Base-by-base conservation (phyloP, 306 rosid species). In the Acacia acuminata region DNA sequence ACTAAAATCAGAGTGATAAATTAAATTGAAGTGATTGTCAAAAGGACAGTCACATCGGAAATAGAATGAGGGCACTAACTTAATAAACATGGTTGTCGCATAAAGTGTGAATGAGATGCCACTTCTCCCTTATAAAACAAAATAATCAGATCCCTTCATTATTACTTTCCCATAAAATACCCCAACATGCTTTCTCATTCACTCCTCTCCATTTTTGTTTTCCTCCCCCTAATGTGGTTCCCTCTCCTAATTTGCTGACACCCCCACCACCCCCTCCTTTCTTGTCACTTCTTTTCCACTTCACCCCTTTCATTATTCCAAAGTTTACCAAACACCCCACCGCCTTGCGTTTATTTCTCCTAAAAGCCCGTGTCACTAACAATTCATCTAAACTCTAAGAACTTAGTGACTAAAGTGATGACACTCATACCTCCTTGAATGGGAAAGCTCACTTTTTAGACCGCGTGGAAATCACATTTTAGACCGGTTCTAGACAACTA, bases 71-170 rank as follows among this genome's bases (percentile, higher is more conserved):
- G 15, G 34, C 67, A 61, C 83, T 87, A 86, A 88, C 80, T 61
- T 48, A 71, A 60, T 15, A 25, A 85, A 90, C 86, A 86, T 86
- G 87, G 85, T 81, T 88, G 98, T 88, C 93, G 87, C 94, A 80
- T 89, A 92, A 92, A 90, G 94, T 71, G 84, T 79, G 84, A 87
- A 75, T 87, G 75, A 84, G 92, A 88, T 80, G 79, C 74, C 87
- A 92, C 94, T 77, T 42, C 94, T 86, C 85, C 86, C 86, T 86
- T 5, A 10, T 14, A 70, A 75, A 78, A 56, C 14, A 11, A 11
- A 48, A 48, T 3, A 60, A 61, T 43, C 32, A 32, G 71, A 82
- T 69, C 76, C 53, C 53, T 70, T 40, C 27, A 70, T 70, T 42
- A 75, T 74, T n/a, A 17, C 75, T 73, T 53, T 81, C n/a, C 14